Evolutionary conservation across 306 rosid genomes (phyloP), one percentile per base, ranked within the genome.

Genomic region (Senna tora): DNA sequence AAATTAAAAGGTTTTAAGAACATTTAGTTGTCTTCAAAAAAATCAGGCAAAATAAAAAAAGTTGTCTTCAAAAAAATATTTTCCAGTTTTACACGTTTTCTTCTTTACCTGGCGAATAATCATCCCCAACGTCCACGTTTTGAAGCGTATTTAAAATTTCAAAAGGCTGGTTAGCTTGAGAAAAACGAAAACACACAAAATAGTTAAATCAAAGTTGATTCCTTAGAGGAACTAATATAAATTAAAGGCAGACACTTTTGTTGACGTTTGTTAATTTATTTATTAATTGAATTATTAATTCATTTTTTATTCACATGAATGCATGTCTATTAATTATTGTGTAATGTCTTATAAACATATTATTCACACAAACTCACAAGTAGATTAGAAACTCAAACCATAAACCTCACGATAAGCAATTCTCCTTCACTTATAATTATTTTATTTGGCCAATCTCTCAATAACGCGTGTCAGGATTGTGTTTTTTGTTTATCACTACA

Each of bases 91-190:
- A 39, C 2, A 41, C 46, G 14, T 41, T 41, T 41, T 41, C 4
- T 22, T 52, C 8, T 8, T 52, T n/a, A 20, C n/a, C n/a, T n/a
- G n/a, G n/a, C n/a, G n/a, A n/a, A n/a, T n/a, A n/a, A n/a, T n/a
- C n/a, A n/a, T n/a, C n/a, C n/a, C n/a, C n/a, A 51, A 51, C 20
- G 67, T 75, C 73, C 67, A 66, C 73, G 67, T 65, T 65, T 66
- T 9, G 45, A 55, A 57, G 45, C 69, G 68, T 49, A 16, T 49
- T 76, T 39, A 1, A 50, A 17, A 39, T 36, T 19, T 25, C n/a
- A 70, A 46, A 72, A 67, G 42, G 41, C 17, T 49, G 19, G 9
- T 63, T 21, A 36, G 9, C 50, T 36, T 36, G 5, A 36, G 61
- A 38, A 17, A 17, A 41, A 20, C 2, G 15, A 53, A 53, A 41